Conservation (phyloP, 2,329 filamentous ascomycete genomes). For the Tolypocladium inflatum region DNA sequence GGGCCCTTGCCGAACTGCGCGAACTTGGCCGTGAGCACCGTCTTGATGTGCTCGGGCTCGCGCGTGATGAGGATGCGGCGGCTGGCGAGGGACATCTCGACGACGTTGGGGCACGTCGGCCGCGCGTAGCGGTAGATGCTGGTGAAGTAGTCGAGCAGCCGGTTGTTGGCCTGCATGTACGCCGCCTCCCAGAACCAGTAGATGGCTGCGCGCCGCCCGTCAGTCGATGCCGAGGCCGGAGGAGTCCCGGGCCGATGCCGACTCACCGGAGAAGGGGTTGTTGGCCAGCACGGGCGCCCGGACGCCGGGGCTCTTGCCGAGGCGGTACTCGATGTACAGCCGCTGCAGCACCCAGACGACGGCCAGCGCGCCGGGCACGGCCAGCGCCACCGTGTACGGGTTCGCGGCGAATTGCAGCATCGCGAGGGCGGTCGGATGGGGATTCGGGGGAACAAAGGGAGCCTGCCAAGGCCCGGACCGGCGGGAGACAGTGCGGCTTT, state of each 20-base stretch:
- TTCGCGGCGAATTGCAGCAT: constrained; percentile 3
- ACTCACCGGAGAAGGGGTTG: constrained; percentile 5
- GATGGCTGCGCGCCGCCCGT: background rate
- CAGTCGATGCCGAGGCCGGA: too few relatives aligned
- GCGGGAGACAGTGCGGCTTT: background rate
- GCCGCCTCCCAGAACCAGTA: constrained; percentile 2
- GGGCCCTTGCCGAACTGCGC: constrained; percentile 73
- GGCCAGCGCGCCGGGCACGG: constrained; percentile 3
- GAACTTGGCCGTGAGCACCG: constrained; percentile 81
- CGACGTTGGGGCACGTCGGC: constrained; percentile 6
- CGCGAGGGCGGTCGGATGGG: background rate
- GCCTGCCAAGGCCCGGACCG: background rate
- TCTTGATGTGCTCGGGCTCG: constrained; percentile 86
- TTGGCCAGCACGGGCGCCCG: constrained; percentile 3
- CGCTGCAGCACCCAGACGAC: constrained; percentile 2
- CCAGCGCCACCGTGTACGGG: constrained; percentile 2
- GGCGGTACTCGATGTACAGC: constrained; percentile 3
- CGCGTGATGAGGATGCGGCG: constrained; percentile 63
- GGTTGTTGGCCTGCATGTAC: constrained; percentile 9
- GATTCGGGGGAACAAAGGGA: background rate
- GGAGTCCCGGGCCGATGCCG: too few relatives aligned
- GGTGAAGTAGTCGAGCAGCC: constrained; percentile 7
- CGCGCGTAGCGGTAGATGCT: constrained; percentile 4
- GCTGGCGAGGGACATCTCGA: constrained; percentile 46
- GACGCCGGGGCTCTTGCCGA: constrained; percentile 5